These are phyloP conservation scores for Suaeda aralocaspica DNA, from an alignment of 148 eudicot species.

Conservation along the genomic window DNA sequence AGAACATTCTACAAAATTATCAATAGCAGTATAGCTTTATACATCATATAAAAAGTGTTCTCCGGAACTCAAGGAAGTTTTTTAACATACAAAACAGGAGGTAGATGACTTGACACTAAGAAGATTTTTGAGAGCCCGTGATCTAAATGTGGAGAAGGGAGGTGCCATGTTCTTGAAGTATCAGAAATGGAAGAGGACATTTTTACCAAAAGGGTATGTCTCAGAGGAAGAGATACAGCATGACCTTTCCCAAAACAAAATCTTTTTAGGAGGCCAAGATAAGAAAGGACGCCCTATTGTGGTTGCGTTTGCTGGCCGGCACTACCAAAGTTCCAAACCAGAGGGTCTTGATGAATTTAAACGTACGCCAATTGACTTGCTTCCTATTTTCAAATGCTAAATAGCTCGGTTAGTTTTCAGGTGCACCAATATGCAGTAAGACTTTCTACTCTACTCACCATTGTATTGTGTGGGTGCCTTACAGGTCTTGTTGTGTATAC, in stretches of 20 bases:
- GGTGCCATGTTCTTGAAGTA: slow-evolving; percentile 51
- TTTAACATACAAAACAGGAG: slow-evolving; percentile 36
- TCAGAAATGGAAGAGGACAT: slow-evolving; percentile 54
- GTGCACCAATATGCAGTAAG: background rate
- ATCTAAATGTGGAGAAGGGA: slow-evolving; percentile 68
- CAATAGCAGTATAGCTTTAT: too few species aligned
- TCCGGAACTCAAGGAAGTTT: background rate
- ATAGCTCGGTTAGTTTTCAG: background rate
- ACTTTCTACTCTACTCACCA: background rate
- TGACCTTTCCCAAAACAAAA: slow-evolving; percentile 62
- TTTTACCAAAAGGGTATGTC: slow-evolving; percentile 58
- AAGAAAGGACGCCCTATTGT: slow-evolving; percentile 55
- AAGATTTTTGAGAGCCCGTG: slow-evolving; percentile 81
- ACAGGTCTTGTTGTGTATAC: slow-evolving; percentile 64
- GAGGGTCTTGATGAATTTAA: slow-evolving; percentile 73
- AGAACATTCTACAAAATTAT: too few species aligned
- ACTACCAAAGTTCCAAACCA: slow-evolving; percentile 35
- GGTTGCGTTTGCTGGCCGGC: slow-evolving; percentile 42
- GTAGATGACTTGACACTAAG: slow-evolving; percentile 53
- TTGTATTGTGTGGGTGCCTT: background rate
- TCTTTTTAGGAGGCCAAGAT: slow-evolving; percentile 61
- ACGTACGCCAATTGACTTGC: slow-evolving; percentile 44
- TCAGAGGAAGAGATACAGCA: slow-evolving; percentile 50
- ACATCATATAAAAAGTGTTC: background rate
- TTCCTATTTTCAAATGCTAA: background rate